Evolutionary conservation across 2,329 filamentous ascomycete species (phyloP).

Genomic region (Fusarium tricinctum): DNA sequence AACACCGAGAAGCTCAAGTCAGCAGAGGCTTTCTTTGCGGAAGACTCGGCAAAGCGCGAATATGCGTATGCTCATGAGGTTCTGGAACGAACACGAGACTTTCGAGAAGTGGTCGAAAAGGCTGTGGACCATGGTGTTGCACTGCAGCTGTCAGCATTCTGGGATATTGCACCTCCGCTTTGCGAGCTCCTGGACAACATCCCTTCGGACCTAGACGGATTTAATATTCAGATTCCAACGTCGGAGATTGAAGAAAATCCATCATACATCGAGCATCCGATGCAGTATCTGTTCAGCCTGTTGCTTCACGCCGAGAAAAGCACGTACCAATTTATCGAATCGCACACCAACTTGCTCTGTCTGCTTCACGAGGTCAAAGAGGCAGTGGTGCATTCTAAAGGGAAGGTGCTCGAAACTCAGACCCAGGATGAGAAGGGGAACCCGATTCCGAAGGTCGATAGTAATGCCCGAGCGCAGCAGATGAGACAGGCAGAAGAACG

Average conservation of each 20-base stretch:
- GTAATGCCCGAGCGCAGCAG: slow-evolving; percentile 62
- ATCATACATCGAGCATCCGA: slow-evolving; percentile 80
- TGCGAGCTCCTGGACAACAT: slow-evolving; percentile 84
- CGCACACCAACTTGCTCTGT: slow-evolving; percentile 90
- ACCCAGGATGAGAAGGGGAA: slow-evolving; percentile 59
- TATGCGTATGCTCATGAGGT: slow-evolving; percentile 79
- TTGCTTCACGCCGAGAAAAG: slow-evolving; percentile 91
- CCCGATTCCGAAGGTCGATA: slow-evolving; percentile 52
- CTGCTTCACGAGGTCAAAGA: slow-evolving; percentile 91
- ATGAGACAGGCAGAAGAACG: slow-evolving; percentile 77
- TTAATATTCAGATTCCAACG: slow-evolving; percentile 82
- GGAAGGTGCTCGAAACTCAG: slow-evolving; percentile 76
- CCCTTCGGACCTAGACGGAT: slow-evolving; percentile 69
- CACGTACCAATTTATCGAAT: slow-evolving; percentile 97
- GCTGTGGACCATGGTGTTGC: slow-evolving; percentile 92
- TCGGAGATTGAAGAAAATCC: slow-evolving; percentile 90
- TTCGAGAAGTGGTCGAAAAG: slow-evolving; percentile 83
- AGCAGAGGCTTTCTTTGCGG: slow-evolving; percentile 84
- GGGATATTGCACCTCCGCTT: slow-evolving; percentile 94
- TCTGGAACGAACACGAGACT: slow-evolving; percentile 79
- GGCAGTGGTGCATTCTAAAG: slow-evolving; percentile 78
- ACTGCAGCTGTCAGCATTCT: slow-evolving; percentile 92
- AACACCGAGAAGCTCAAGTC: slow-evolving; percentile 84
- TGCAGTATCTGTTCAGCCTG: slow-evolving; percentile 91
- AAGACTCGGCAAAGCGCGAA: slow-evolving; percentile 81